phyloP scores from a whole-genome alignment of 306 rosid species.

The Rosa persica region DNA sequence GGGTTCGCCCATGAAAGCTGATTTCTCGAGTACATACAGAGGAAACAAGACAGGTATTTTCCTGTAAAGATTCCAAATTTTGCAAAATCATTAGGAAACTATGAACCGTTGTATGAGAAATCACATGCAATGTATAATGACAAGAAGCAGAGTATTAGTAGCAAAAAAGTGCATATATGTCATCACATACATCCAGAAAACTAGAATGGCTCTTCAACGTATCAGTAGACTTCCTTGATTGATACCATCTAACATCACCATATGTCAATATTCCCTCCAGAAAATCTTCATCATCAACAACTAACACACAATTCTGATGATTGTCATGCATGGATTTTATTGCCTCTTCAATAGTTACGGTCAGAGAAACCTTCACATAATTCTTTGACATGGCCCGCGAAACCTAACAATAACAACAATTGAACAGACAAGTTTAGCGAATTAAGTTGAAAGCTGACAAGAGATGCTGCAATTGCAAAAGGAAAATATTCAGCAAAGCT shows the following conservation, averaged over 20 bases:
- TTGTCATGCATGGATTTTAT: constrained; percentile 56
- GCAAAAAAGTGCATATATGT: background rate
- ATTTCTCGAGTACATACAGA: constrained; percentile 84
- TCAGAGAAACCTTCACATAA: constrained; percentile 59
- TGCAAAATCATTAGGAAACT: constrained; percentile 19
- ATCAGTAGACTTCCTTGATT: constrained; percentile 54
- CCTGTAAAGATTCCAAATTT: constrained; percentile 45
- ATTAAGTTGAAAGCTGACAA: constrained; percentile 2
- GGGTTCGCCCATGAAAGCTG: constrained; percentile 71
- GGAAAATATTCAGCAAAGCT: background rate
- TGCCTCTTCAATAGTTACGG: constrained; percentile 62
- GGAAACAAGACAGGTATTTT: constrained; percentile 61
- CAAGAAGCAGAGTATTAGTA: background rate
- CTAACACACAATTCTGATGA: constrained; percentile 72
- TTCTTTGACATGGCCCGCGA: constrained; percentile 77
- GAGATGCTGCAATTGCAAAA: constrained; percentile 11
- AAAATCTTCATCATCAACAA: constrained; percentile 71
- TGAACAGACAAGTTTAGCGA: constrained; percentile 4
- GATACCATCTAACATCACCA: constrained; percentile 78
- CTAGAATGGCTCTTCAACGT: constrained; percentile 43
- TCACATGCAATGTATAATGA: background rate
- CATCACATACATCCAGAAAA: constrained; percentile 57
- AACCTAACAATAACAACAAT: constrained; percentile 52
- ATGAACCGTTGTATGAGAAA: background rate
- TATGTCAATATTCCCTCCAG: constrained; percentile 85